A percentile compares a stretch with the other conserved stretches of the same genome.
phyloP scores from a whole-genome alignment of 108 stramenopile genomes.

The Mayamaea pseudoterrestris region DNA sequence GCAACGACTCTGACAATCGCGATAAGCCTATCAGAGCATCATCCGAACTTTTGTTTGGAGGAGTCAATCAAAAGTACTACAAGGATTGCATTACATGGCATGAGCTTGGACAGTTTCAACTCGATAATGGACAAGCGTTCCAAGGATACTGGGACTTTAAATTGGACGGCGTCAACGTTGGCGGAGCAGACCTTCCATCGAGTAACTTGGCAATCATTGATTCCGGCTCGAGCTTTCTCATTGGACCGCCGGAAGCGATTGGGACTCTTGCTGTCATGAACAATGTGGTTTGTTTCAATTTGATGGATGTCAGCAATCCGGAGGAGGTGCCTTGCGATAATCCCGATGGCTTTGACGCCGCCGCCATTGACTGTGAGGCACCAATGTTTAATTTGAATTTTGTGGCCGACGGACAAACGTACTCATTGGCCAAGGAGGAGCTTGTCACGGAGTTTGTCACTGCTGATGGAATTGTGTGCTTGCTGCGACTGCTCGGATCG shows the following conservation, averaged over 20 bases:
- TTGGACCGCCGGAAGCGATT: constrained; percentile 66
- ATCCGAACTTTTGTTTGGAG: constrained; percentile 35
- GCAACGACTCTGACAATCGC: neutral
- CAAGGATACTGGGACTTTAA: constrained; percentile 82
- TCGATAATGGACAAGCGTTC: constrained; percentile 9
- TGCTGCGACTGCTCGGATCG: constrained; percentile 20
- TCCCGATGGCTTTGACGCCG: constrained; percentile 20
- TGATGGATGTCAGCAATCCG: constrained; percentile 6
- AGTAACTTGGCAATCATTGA: constrained; percentile 75
- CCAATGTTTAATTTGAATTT: constrained; percentile 34
- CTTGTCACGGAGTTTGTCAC: constrained; percentile 18
- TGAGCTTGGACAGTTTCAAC: constrained; percentile 22
- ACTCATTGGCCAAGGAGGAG: constrained; percentile 33
- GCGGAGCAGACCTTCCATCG: constrained; percentile 23
- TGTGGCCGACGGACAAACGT: constrained; percentile 18
- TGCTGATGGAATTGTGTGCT: constrained; percentile 12
- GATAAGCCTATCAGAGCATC: constrained; percentile 3
- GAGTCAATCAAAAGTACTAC: constrained; percentile 30
- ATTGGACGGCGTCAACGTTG: constrained; percentile 55
- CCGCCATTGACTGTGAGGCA: constrained; percentile 24
- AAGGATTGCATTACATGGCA: constrained; percentile 42
- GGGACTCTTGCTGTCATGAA: constrained; percentile 47
- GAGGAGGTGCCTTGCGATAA: constrained; percentile 17
- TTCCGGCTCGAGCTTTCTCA: constrained; percentile 84
- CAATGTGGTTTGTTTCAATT: constrained; percentile 27